Evolutionary conservation across 176 grass and related monocot species (phyloP).

Genomic region (Eleusine coracana): DNA sequence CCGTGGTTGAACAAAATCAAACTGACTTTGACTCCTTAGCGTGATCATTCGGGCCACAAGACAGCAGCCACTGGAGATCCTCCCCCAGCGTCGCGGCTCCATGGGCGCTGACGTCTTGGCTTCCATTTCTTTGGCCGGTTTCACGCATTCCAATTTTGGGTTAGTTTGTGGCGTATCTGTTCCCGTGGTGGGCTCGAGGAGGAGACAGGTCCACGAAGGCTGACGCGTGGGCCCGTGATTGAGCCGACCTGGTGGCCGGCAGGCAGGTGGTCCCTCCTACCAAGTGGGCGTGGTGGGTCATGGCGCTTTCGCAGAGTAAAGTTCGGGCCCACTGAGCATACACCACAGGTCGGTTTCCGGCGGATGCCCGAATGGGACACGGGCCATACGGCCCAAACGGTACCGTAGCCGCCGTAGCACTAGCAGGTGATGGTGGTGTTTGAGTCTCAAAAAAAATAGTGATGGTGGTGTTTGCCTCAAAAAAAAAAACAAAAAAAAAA

Average conservation of each 20-base stretch:
- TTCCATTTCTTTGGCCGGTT: background rate
- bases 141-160: conserved; percentile 20
- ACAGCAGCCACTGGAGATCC: background rate
- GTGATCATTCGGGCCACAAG: background rate
- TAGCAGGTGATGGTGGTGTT: no score
- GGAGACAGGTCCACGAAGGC: background rate
- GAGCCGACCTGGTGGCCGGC: conserved; percentile 1
- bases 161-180: background rate
- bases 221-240: background rate
- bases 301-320: background rate
- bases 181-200: conserved; percentile 28
- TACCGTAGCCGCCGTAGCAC: background rate
- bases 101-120: background rate
- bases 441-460: no score
- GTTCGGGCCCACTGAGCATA: background rate
- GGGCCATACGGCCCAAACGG: conserved; percentile 21
- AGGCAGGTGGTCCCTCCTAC: background rate
- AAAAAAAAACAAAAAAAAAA: no score
- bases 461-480: no score
- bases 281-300: conserved; percentile 15
- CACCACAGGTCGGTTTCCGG: background rate
- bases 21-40: background rate
- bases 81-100: background rate
- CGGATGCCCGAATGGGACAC: background rate
- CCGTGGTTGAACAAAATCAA: conserved; percentile 13